Base-by-base conservation (phyloP, 176 grass and related monocot species). In the Saccharum spontaneum region DNA sequence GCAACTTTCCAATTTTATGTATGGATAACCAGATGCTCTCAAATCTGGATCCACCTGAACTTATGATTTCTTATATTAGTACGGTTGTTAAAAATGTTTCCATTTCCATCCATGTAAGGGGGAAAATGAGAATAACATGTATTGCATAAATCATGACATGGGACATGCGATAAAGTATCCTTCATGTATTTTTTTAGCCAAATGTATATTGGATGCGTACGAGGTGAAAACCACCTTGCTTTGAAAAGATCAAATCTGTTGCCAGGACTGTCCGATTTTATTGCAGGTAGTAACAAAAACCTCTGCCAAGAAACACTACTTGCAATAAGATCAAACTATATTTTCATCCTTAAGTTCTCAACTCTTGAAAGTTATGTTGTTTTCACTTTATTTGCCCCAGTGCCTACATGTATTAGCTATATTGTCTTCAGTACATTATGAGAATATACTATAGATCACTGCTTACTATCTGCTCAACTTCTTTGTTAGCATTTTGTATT, bases 401-500 rank as follows among this genome's bases (percentile, higher is more conserved):
- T 76, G 17, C 49, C 49, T 28, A 17, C 43, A 33, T 52, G 45
- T 60, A 45, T 44, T 76, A 23, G 26, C 26, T 54, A 63, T 65
- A 66, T 52, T 54, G 24, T 67, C 15, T 45, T 77, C 41, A 39
- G 4, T 78, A 73, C 37, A 55, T 65, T 79, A 1, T 79, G 16
- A 34, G 54, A 86, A 23, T 73, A 2, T 55, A 24, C 0, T 82
- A 72, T 71, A 10, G 38, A 61, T 61, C 34, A 66, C 23, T 10
- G 63, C 81, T 44, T 86, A 64, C 26, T 37, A 54, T 79, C 33
- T 77, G 13, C 24, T 73, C n/a, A 66, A 15, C 15, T 48, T 1
- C 49, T 83, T 90, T 67, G 23, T 50, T 77, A 97, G 95, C 95
- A 97, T 88, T 97, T 97, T 78, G 92, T 97, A 3, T 79, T 97